A percentile compares a stretch with the other conserved stretches of the same genome.
phyloP scores from a whole-genome alignment of 2,329 filamentous ascomycete genomes.

The Stemphylium beticola region DNA sequence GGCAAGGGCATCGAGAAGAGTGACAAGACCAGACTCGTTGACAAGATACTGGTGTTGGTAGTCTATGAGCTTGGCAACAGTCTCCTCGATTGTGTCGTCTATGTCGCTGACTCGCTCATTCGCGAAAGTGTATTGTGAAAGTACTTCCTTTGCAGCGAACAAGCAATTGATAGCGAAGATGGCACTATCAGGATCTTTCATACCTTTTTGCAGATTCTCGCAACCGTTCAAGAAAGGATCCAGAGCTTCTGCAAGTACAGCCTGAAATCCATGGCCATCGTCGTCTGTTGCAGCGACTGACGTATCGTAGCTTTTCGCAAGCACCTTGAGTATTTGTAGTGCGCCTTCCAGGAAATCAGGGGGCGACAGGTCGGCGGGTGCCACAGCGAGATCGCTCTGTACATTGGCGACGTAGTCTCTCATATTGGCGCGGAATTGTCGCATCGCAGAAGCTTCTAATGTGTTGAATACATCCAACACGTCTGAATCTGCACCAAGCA shows the following conservation, averaged over 20 bases:
- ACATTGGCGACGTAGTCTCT: slow-evolving; percentile 78
- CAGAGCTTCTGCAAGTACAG: slow-evolving; percentile 77
- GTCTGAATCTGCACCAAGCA: slow-evolving; percentile 72
- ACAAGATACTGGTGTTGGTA: slow-evolving; percentile 77
- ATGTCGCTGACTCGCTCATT: slow-evolving; percentile 62
- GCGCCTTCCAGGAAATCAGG: slow-evolving; percentile 83
- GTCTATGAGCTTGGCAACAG: slow-evolving; percentile 65
- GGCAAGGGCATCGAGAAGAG: slow-evolving; percentile 65
- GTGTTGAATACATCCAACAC: slow-evolving; percentile 72
- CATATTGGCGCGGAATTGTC: slow-evolving; percentile 82
- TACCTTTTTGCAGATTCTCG: slow-evolving; percentile 68
- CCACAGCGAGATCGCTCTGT: slow-evolving; percentile 72
- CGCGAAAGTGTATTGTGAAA: slow-evolving; percentile 70
- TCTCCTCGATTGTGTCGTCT: slow-evolving; percentile 61
- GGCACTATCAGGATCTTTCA: slow-evolving; percentile 65
- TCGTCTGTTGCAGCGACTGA: slow-evolving; percentile 67
- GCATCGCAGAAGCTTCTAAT: slow-evolving; percentile 77
- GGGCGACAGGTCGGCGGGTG: slow-evolving; percentile 74
- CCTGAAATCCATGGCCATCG: slow-evolving; percentile 72
- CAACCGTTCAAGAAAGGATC: slow-evolving; percentile 85
- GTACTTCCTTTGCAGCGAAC: slow-evolving; percentile 61
- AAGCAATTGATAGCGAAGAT: slow-evolving; percentile 79
- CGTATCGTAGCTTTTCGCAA: slow-evolving; percentile 87
- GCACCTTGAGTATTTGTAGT: slow-evolving; percentile 74
- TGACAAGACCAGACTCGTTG: slow-evolving; percentile 73